These are phyloP conservation scores for Phaseolus coccineus DNA, from an alignment of 331 rosid genomes.

Conservation along the genomic window DNA sequence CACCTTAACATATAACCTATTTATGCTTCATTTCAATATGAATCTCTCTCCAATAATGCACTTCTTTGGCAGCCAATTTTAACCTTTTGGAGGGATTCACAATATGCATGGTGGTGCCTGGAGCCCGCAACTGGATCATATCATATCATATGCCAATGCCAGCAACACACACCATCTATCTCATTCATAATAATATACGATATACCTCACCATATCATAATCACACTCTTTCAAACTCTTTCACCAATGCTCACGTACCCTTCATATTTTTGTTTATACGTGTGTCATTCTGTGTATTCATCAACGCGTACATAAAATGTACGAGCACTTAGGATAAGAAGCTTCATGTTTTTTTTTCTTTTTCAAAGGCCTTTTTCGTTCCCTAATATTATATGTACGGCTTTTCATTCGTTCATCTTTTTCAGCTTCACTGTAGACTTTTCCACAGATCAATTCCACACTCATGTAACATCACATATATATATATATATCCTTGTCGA, in stretches of 20 bases:
- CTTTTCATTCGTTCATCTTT: background rate
- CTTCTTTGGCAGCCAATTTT: conserved; percentile 53
- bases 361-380: background rate
- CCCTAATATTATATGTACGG: background rate
- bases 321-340: background rate
- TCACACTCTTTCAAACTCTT: conserved; percentile 41
- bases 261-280: too few relatives aligned
- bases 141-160: conserved; percentile 49
- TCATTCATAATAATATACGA: conserved; percentile 13
- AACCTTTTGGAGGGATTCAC: conserved; percentile 61
- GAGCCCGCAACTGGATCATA: conserved; percentile 58
- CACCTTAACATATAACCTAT: background rate
- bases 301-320: background rate
- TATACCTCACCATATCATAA: conserved; percentile 29
- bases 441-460: background rate
- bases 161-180: conserved; percentile 50
- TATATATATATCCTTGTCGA: background rate
- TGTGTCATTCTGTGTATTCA: background rate
- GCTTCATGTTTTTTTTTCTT: background rate
- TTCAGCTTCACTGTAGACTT: background rate
- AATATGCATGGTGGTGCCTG: conserved; percentile 47
- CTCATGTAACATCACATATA: background rate
- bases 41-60: conserved; percentile 62
- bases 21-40: background rate
- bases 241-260: conserved; percentile 35